phyloP scores from a whole-genome alignment of 495 filamentous ascomycete species.

The Lepidopterella palustris region DNA sequence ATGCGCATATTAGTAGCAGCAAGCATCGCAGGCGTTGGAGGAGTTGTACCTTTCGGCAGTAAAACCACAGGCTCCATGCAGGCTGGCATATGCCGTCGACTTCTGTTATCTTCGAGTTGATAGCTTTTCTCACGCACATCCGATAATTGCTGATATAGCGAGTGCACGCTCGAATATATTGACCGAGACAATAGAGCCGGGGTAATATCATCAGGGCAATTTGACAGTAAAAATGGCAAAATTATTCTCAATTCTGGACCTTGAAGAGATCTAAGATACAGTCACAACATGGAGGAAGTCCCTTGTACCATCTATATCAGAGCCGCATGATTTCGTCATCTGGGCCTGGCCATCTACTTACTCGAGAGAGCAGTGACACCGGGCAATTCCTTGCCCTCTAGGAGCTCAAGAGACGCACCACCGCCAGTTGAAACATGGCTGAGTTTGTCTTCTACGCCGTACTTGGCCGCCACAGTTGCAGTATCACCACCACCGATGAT shows the following conservation, averaged over 20 bases:
- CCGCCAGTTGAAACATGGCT: slow-evolving; percentile 97
- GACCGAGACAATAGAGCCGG: neutral
- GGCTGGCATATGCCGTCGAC: neutral
- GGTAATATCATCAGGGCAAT: no score
- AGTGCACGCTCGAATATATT: neutral
- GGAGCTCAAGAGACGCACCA: slow-evolving; percentile 87
- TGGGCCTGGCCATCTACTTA: slow-evolving; percentile 50
- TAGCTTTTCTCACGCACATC: neutral
- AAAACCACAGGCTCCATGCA: neutral
- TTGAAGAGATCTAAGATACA: slow-evolving; percentile 19
- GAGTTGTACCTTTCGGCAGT: neutral
- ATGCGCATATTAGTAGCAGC: neutral
- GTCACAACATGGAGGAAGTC: slow-evolving; percentile 23
- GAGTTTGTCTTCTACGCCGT: slow-evolving; percentile 88
- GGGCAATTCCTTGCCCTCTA: slow-evolving; percentile 96
- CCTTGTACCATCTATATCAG: slow-evolving; percentile 23
- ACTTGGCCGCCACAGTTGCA: slow-evolving; percentile 96
- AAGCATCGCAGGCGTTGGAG: neutral
- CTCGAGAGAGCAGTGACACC: slow-evolving; percentile 91
- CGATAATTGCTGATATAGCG: neutral
- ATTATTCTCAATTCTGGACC: no score
- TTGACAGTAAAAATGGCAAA: no score
- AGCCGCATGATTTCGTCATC: slow-evolving; percentile 9
- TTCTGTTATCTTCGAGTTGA: neutral
- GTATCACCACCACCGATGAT: slow-evolving; percentile 99